Percentiles rank a stretch among this genome's conserved stretches.
phyloP scores from a whole-genome alignment of 805 yeast species.

The Spathaspora passalidarum region DNA sequence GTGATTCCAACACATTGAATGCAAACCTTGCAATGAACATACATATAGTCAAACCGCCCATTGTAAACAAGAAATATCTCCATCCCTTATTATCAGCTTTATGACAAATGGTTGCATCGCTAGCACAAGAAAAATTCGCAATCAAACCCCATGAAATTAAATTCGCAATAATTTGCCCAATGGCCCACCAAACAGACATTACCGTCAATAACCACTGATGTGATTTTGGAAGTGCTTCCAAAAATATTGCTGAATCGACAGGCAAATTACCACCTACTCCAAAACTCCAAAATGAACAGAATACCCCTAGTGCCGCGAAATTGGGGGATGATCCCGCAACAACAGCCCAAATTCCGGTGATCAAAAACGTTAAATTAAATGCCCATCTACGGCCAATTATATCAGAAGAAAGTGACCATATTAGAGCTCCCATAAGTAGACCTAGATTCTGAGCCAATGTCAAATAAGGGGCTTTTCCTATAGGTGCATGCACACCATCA shows the following conservation, averaged over 20 bases:
- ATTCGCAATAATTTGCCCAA: conserved; percentile 55
- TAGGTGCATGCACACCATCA: conserved; percentile 36
- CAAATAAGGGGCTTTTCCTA: conserved; percentile 30
- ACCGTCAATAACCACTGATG: conserved; percentile 27
- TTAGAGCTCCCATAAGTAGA: conserved; percentile 25
- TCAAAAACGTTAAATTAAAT: conserved; percentile 25
- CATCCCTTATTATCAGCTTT: conserved; percentile 56
- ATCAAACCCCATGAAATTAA: conserved; percentile 56
- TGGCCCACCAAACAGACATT: conserved; percentile 59
- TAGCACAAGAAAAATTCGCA: conserved; percentile 45
- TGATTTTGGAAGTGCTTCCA: conserved; percentile 25
- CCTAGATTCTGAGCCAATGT: conserved; percentile 45
- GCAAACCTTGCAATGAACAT: conserved; percentile 34
- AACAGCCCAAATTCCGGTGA: conserved; percentile 24
- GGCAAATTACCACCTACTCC: conserved; percentile 34
- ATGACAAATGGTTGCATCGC: conserved; percentile 33
- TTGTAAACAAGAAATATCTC: conserved; percentile 54
- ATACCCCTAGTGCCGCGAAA: conserved; percentile 26
- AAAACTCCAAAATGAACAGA: conserved; percentile 25
- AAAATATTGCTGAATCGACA: conserved; percentile 27
- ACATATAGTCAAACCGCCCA: conserved; percentile 49
- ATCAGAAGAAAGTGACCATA: conserved; percentile 30
- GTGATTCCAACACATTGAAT: conserved; percentile 50
- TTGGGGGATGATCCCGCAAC: conserved; percentile 28
- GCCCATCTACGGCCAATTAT: conserved; percentile 30